These are phyloP conservation scores for Zancudomyces culisetae DNA, from an alignment of 371 early-diverging fungal genomes.

Conservation along the genomic window DNA sequence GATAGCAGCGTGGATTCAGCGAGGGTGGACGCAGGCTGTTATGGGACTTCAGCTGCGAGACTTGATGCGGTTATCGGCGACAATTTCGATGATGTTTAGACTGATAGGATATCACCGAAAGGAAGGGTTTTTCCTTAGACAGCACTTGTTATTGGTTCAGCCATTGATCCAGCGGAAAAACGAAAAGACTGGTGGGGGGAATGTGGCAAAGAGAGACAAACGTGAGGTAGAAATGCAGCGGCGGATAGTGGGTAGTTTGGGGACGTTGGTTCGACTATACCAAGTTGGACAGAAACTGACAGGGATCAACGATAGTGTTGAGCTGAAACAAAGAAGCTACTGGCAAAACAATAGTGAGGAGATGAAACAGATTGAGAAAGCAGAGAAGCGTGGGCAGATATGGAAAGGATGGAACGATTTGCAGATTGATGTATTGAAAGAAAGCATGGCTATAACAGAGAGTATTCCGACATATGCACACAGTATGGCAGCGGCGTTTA, in stretches of 20 bases:
- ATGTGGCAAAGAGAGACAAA: background rate
- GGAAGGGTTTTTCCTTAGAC: slow-evolving; percentile 17
- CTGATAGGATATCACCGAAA: slow-evolving; percentile 13
- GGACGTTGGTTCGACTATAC: slow-evolving; percentile 4
- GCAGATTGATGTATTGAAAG: slow-evolving; percentile 17
- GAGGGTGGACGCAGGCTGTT: slow-evolving; percentile 16
- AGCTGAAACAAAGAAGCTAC: background rate
- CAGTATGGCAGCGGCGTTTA: slow-evolving; percentile 14
- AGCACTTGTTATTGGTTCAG: slow-evolving; percentile 17
- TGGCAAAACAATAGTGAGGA: background rate
- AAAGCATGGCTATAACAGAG: slow-evolving; percentile 19
- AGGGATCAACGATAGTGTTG: background rate
- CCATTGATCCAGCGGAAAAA: slow-evolving; percentile 7
- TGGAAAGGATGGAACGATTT: slow-evolving; percentile 12
- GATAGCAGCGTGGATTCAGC: slow-evolving; percentile 17
- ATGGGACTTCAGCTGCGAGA: slow-evolving; percentile 10
- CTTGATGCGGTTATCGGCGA: slow-evolving; percentile 16
- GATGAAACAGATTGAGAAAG: background rate
- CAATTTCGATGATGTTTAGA: slow-evolving; percentile 8
- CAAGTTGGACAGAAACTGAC: background rate
- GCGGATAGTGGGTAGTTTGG: slow-evolving; percentile 15
- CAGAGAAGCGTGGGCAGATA: background rate
- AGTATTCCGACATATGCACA: slow-evolving; percentile 19
- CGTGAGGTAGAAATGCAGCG: slow-evolving; percentile 1
- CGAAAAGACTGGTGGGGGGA: background rate